phyloP scores from a whole-genome alignment of 2,329 filamentous ascomycete species.

The Claviceps sp. region DNA sequence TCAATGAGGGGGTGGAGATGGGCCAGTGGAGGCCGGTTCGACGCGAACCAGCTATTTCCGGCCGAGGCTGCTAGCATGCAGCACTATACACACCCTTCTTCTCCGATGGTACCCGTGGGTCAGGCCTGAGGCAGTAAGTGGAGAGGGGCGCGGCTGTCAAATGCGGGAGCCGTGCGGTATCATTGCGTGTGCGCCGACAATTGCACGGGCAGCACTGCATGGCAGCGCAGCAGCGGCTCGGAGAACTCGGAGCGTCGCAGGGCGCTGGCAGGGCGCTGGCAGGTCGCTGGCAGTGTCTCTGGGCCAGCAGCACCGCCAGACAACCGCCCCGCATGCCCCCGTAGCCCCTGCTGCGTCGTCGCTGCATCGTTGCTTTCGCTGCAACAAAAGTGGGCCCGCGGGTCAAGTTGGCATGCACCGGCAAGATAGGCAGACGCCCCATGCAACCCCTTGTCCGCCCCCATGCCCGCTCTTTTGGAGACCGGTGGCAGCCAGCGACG shows the following conservation, averaged over 20 bases:
- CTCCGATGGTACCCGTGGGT: no score
- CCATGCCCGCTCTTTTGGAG: conserved; percentile 2
- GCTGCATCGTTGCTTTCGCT: neutral
- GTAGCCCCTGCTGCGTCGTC: neutral
- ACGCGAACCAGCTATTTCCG: conserved; percentile 7
- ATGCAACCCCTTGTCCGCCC: neutral
- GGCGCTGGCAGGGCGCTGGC: no score
- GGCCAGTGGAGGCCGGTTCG: neutral
- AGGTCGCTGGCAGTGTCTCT: no score
- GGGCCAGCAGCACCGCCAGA: neutral
- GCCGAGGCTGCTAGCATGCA: neutral
- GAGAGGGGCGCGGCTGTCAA: no score
- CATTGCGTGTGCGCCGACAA: no score
- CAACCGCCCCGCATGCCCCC: neutral
- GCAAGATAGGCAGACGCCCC: neutral
- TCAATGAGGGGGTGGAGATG: neutral
- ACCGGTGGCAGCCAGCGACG: conserved; percentile 1
- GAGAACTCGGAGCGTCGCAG: no score
- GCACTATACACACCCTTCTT: no score
- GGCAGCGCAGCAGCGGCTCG: no score
- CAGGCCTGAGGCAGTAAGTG: neutral
- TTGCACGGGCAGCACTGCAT: no score
- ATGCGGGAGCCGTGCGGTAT: no score
- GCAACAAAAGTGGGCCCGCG: no score
- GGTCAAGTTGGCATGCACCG: no score